Evolutionary conservation across 345 rosid species (phyloP), one percentile per base, ranked within the genome.

Genomic region (Cardamine occulta): DNA sequence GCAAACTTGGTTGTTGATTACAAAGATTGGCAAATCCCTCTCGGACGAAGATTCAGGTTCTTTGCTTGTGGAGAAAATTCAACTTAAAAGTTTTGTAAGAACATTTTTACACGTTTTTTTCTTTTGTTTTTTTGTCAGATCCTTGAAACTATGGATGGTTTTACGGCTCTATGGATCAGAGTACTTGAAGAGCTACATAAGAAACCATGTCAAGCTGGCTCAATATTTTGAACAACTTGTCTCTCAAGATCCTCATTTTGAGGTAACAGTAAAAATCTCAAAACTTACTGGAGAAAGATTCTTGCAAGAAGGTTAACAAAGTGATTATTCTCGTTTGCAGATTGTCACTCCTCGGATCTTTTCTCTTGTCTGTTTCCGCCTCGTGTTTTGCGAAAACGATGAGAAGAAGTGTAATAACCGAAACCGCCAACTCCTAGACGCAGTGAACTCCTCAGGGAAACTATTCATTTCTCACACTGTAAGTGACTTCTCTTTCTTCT

Each of bases 11-110:
- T 91, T 68, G 89, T 93, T 70, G 98, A 93, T 72, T 93, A 91
- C 84, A 93, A 91, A 84, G 98, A 93, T 70, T 91, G 93, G 97
- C 97, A 93, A 79, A 84, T 93, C 82, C 96, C 98, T 80, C 98
- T 93, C 44, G 97, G 97, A 32, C 90, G 97, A 48, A 86, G 98
- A 37, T 93, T 93, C 79, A 89, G 98, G 98, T 93, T 66, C 17
- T 78, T 65, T 49, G 45, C 37, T 72, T 56, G 56, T 1, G 1
- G 29, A 34, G 15, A 29, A 60, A 51, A 29, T 3, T 6, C 5
- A n/a, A 12, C 15, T 10, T 7, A 0, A 68, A 29, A 9, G 29
- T 76, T 52, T 31, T 3, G 4, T 4, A 19, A 34, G 47, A 58
- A 8, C 42, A 59, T 34, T 2, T 57, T n/a, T 35, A 35, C 21